These are phyloP conservation scores for Quillaja saponaria DNA, from an alignment of 306 rosid genomes.

Conservation along the genomic window DNA sequence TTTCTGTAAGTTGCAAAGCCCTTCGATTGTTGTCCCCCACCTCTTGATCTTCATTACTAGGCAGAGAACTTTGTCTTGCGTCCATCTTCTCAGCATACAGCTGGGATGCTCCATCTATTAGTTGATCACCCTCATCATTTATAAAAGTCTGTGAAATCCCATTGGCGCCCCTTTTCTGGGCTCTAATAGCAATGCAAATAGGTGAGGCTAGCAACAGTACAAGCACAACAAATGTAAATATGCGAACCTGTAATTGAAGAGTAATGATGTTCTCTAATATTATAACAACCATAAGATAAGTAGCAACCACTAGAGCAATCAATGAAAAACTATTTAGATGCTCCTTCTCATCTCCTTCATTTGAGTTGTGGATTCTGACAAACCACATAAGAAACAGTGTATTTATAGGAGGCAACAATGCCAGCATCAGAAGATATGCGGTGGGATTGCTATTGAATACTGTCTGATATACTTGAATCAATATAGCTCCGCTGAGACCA, in stretches of 20 bases:
- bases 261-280: constrained; percentile 46
- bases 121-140: no score
- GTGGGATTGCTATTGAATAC: constrained; percentile 60
- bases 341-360: constrained; percentile 46
- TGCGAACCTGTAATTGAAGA: constrained; percentile 52
- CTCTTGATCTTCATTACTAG: constrained; percentile 41
- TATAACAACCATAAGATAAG: constrained; percentile 64
- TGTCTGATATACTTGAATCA: constrained; percentile 65
- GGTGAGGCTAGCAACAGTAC: constrained; percentile 61
- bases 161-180: constrained; percentile 46
- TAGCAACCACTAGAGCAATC: constrained; percentile 54
- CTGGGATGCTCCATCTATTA: no score
- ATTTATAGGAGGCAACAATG: constrained; percentile 69
- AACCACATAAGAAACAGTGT: constrained; percentile 54
- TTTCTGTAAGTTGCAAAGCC: no score
- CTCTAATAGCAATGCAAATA: constrained; percentile 60
- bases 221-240: constrained; percentile 43
- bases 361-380: constrained; percentile 60
- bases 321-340: constrained; percentile 64
- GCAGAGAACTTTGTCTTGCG: constrained; percentile 27
- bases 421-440: constrained; percentile 65
- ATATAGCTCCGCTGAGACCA: constrained; percentile 89
- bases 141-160: constrained; percentile 6
- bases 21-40: no score
- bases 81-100: no score